Percentiles rank a stretch among this genome's conserved stretches.
Conservation (phyloP, 2,329 filamentous ascomycete species). For the Xylariaceae sp. region DNA sequence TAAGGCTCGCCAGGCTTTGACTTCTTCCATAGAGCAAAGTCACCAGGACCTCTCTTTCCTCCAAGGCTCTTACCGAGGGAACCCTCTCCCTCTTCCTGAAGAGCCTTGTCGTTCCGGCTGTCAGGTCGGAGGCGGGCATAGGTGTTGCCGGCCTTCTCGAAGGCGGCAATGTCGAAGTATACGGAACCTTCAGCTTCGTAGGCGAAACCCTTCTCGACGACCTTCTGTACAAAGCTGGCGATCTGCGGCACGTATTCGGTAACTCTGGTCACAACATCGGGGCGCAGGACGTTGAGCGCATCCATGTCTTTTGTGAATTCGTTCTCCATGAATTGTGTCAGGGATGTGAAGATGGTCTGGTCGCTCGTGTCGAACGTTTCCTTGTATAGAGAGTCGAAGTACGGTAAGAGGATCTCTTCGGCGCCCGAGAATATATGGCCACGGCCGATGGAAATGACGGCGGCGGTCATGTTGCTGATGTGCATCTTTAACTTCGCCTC, state of each 20-base stretch:
- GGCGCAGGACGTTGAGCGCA: slow-evolving; percentile 75
- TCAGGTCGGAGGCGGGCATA: slow-evolving; percentile 84
- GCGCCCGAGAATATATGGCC: slow-evolving; percentile 49
- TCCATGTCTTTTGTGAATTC: slow-evolving; percentile 86
- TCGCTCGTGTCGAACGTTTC: slow-evolving; percentile 57
- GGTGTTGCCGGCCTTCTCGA: slow-evolving; percentile 76
- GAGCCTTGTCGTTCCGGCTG: slow-evolving; percentile 73
- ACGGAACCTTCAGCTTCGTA: slow-evolving; percentile 81
- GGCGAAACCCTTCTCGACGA: slow-evolving; percentile 79
- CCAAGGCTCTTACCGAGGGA: slow-evolving; percentile 59
- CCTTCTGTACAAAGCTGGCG: slow-evolving; percentile 73
- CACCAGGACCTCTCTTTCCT: slow-evolving; percentile 68
- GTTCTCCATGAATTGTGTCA: slow-evolving; percentile 82
- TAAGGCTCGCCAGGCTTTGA: slow-evolving; percentile 87
- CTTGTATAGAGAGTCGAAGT: slow-evolving; percentile 67
- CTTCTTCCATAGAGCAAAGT: slow-evolving; percentile 93
- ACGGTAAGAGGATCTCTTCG: slow-evolving; percentile 69
- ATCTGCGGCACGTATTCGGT: slow-evolving; percentile 90
- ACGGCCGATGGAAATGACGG: slow-evolving; percentile 45
- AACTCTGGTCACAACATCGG: slow-evolving; percentile 80
- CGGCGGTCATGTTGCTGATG: slow-evolving; percentile 57
- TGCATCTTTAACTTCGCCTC: slow-evolving; percentile 92
- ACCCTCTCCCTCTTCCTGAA: slow-evolving; percentile 87
- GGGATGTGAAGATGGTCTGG: slow-evolving; percentile 73
- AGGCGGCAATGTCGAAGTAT: slow-evolving; percentile 86